phyloP scores from a whole-genome alignment of 129 eudicot genomes.

The Deinandra increscens region DNA sequence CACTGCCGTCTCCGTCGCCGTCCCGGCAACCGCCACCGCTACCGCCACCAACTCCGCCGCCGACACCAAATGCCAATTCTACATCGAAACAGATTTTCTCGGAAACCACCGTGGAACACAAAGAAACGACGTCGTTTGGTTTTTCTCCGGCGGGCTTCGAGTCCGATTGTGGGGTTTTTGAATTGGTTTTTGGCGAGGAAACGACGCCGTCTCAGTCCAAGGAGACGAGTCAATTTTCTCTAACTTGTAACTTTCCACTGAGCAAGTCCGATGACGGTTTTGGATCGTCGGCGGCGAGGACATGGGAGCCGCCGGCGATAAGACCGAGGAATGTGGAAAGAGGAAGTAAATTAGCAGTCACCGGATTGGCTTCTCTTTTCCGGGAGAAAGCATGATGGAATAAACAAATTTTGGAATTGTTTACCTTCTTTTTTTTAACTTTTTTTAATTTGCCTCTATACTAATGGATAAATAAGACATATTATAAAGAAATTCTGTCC shows the following conservation, averaged over 20 bases:
- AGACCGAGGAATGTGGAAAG: constrained; percentile 52
- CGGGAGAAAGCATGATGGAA: constrained; percentile 51
- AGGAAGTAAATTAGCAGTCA: constrained; percentile 51
- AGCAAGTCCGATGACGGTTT: constrained; percentile 34
- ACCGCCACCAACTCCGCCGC: constrained; percentile 35
- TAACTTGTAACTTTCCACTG: not conserved
- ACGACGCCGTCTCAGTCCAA: constrained; percentile 12
- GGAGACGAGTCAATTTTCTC: not conserved
- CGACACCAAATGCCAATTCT: constrained; percentile 21
- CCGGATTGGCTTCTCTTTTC: constrained; percentile 81
- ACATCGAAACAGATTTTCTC: constrained; percentile 16
- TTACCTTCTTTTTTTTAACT: constrained; percentile 22
- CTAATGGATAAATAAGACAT: constrained; percentile 17
- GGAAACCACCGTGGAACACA: not conserved
- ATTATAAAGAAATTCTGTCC: not conserved
- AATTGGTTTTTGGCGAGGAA: constrained; percentile 45
- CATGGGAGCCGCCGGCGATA: constrained; percentile 65
- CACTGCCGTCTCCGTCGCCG: constrained; percentile 18
- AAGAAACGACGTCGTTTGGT: constrained; percentile 12
- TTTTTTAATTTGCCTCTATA: not conserved
- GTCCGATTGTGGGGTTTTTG: constrained; percentile 43
- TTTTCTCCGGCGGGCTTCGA: constrained; percentile 16
- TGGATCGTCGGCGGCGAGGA: constrained; percentile 19
- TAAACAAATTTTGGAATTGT: constrained; percentile 46
- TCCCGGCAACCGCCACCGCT: not conserved